A percentile compares a stretch with the other conserved stretches of the same genome.
These are phyloP conservation scores for Hypoxylon sp. DNA, from an alignment of 2,329 filamentous ascomycete species.

Conservation along the genomic window DNA sequence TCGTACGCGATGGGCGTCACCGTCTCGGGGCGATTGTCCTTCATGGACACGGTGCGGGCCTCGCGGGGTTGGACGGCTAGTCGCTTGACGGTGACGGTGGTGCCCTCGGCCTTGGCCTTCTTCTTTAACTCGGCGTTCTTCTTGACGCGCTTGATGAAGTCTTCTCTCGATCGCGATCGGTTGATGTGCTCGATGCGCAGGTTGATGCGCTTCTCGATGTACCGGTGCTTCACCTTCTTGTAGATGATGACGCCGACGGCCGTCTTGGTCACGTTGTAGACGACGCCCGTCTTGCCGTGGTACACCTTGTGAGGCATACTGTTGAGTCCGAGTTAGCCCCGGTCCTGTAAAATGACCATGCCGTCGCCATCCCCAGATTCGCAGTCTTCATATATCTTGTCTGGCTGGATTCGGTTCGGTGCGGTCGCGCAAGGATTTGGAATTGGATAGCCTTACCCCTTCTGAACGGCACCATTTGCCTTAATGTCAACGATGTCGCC, in stretches of 20 bases:
- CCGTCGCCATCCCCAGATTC: constrained; percentile 9
- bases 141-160: constrained; percentile 97
- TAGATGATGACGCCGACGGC: constrained; percentile 98
- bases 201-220: constrained; percentile 99
- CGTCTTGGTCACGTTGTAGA: constrained; percentile 99
- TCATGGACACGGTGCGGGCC: constrained; percentile 78
- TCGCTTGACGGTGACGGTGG: constrained; percentile 91
- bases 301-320: constrained; percentile 36
- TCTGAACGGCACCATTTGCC: constrained; percentile 97
- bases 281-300: constrained; percentile 94
- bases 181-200: constrained; percentile 97
- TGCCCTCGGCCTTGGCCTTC: constrained; percentile 89
- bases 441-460: constrained; percentile 75
- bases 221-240: constrained; percentile 99
- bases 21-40: constrained; percentile 88
- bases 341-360: background rate
- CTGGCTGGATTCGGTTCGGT: constrained; percentile 17
- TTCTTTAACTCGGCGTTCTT: constrained; percentile 91
- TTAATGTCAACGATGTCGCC: constrained; percentile 99
- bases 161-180: constrained; percentile 93
- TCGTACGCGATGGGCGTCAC: constrained; percentile 94
- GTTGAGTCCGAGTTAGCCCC: constrained; percentile 47
- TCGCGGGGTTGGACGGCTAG: constrained; percentile 81
- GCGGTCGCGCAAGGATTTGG: constrained; percentile 20
- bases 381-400: constrained; percentile 13